Percentiles rank a stretch among this genome's conserved stretches.
phyloP scores from a whole-genome alignment of 345 rosid species.

The Brassica nigra region DNA sequence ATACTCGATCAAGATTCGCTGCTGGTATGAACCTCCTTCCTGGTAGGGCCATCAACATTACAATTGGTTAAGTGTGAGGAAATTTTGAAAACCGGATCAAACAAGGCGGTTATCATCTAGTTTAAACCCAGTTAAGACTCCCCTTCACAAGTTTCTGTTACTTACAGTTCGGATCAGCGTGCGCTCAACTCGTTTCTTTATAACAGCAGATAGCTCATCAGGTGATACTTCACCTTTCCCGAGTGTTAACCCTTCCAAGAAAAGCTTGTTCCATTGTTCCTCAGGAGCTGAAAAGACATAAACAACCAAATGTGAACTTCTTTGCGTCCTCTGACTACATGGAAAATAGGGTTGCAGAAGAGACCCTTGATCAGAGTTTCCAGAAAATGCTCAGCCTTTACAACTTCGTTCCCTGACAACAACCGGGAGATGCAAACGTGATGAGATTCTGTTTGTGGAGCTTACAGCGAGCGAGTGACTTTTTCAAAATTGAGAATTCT shows the following conservation, averaged over 20 bases:
- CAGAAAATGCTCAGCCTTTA: conserved; percentile 74
- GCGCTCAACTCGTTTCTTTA: conserved; percentile 77
- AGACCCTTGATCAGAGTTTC: conserved; percentile 78
- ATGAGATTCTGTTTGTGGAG: conserved; percentile 2
- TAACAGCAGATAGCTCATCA: conserved; percentile 67
- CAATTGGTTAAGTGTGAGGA: neutral
- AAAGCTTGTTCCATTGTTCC: conserved; percentile 79
- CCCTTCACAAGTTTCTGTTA: conserved; percentile 3
- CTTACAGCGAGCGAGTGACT: neutral
- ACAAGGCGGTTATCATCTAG: neutral
- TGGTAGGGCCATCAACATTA: conserved; percentile 27
- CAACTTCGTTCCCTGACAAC: conserved; percentile 61
- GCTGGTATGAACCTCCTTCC: conserved; percentile 98
- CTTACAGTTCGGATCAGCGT: conserved; percentile 83
- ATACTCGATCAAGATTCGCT: conserved; percentile 70
- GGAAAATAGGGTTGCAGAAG: conserved; percentile 11
- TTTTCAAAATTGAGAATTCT: neutral
- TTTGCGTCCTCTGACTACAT: neutral
- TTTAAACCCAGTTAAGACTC: neutral
- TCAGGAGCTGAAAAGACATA: conserved; percentile 67
- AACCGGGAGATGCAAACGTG: neutral
- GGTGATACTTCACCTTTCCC: conserved; percentile 71
- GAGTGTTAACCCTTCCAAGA: conserved; percentile 65
- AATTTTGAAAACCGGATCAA: neutral
- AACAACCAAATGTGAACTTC: conserved; percentile 13